Percentiles rank a stretch among this genome's conserved stretches.
Evolutionary conservation across 768 basidiomycete genomes (phyloP).

Genomic region (Nidula microcarpa): DNA sequence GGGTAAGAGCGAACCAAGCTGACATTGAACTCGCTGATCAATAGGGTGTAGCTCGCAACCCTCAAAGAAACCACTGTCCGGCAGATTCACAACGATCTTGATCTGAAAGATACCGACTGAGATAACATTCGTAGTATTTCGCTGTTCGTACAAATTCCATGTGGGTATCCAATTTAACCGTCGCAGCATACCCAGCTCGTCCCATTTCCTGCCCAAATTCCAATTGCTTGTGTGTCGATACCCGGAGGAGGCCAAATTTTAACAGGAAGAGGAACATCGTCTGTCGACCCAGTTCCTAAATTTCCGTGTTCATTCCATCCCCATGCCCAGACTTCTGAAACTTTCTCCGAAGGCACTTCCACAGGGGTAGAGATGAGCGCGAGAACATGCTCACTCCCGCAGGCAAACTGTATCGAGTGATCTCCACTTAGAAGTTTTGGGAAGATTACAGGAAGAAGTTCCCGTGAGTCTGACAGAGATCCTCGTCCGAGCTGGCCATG

Average conservation of each 20-base stretch:
- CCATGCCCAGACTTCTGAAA: slow-evolving; percentile 72
- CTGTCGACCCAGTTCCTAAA: slow-evolving; percentile 62
- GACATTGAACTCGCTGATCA: no score
- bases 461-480: background rate
- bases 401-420: slow-evolving; percentile 40
- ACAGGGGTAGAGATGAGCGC: slow-evolving; percentile 17
- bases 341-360: background rate
- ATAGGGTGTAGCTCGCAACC: slow-evolving; percentile 79
- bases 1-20: no score
- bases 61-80: slow-evolving; percentile 67
- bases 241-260: slow-evolving; percentile 47
- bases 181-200: slow-evolving; percentile 48
- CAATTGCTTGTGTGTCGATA: slow-evolving; percentile 9
- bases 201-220: slow-evolving; percentile 41
- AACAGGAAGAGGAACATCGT: slow-evolving; percentile 47
- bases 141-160: no score
- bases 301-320: slow-evolving; percentile 99
- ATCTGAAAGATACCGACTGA: slow-evolving; percentile 56
- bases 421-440: background rate
- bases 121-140: no score
- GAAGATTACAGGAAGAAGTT: background rate
- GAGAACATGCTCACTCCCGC: slow-evolving; percentile 87
- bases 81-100: slow-evolving; percentile 73
- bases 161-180: no score
- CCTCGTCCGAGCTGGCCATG: slow-evolving; percentile 63